A percentile compares a stretch with the other conserved stretches of the same genome.
These are phyloP conservation scores for Mycosphaerella arachidis DNA, from an alignment of 2,329 filamentous ascomycete genomes.

Conservation along the genomic window DNA sequence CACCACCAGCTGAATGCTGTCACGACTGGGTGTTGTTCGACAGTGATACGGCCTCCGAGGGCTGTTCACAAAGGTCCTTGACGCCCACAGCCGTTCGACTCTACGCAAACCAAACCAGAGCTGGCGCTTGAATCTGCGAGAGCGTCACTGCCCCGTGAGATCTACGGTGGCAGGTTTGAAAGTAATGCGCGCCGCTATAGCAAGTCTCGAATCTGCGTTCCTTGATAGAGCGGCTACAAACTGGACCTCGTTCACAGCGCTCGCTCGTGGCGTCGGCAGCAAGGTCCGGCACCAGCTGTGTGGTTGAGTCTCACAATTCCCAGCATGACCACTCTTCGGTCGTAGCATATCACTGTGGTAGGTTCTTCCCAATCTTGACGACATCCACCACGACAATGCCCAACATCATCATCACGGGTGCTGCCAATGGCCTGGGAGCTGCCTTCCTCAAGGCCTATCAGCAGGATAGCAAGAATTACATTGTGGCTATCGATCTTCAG, in stretches of 20 bases:
- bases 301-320: not conserved
- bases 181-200: no score
- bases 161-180: no score
- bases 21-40: no score
- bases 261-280: not conserved
- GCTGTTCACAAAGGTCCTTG: no score
- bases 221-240: no score
- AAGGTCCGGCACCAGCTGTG: not conserved
- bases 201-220: no score
- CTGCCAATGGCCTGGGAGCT: conserved; percentile 37
- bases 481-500: conserved; percentile 33
- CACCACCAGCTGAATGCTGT: no score
- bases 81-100: no score
- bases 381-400: conserved; percentile 7
- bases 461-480: conserved; percentile 16
- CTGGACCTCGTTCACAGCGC: no score
- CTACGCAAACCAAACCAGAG: no score
- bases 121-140: not conserved
- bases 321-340: not conserved
- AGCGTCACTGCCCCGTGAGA: not conserved
- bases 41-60: no score
- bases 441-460: conserved; percentile 32
- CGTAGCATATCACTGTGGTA: not conserved
- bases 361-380: not conserved
- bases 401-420: conserved; percentile 35